Conservation (phyloP, 2,329 filamentous ascomycete species). For the Exophiala lecanii-corni region DNA sequence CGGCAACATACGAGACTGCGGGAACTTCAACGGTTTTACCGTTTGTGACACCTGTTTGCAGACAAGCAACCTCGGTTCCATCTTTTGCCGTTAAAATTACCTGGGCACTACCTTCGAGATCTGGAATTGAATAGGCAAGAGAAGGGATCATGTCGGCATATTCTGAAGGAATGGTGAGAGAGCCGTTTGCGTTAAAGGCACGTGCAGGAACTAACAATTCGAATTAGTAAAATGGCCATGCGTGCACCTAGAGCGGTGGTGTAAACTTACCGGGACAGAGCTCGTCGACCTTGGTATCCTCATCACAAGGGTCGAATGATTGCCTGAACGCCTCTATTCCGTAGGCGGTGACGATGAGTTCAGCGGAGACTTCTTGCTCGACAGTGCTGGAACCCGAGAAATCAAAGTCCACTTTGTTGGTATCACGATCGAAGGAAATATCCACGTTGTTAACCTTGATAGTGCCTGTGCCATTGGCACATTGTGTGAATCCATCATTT, state of each 20-base stretch:
- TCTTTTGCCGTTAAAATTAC: conserved; percentile 65
- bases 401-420: conserved; percentile 72
- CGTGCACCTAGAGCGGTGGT: background rate
- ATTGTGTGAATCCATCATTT: conserved; percentile 76
- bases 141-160: conserved; percentile 73
- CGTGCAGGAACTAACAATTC: conserved; percentile 62
- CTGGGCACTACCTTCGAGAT: conserved; percentile 81
- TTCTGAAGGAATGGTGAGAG: conserved; percentile 64
- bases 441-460: conserved; percentile 71
- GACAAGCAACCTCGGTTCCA: conserved; percentile 68
- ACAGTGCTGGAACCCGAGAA: conserved; percentile 70
- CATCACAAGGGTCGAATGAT: conserved; percentile 76
- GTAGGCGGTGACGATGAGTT: conserved; percentile 74
- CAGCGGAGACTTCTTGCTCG: conserved; percentile 74
- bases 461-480: conserved; percentile 48
- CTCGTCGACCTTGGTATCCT: conserved; percentile 60
- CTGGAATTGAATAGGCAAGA: conserved; percentile 86
- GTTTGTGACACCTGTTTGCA: conserved; percentile 76
- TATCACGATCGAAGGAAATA: conserved; percentile 72
- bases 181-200: conserved; percentile 67
- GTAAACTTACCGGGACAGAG: conserved; percentile 70
- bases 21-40: conserved; percentile 74
- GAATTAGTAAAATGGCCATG: conserved; percentile 25
- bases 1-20: conserved; percentile 77
- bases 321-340: conserved; percentile 75